Conservation (phyloP, 83 land plant species). For the Thuja plicata region DNA sequence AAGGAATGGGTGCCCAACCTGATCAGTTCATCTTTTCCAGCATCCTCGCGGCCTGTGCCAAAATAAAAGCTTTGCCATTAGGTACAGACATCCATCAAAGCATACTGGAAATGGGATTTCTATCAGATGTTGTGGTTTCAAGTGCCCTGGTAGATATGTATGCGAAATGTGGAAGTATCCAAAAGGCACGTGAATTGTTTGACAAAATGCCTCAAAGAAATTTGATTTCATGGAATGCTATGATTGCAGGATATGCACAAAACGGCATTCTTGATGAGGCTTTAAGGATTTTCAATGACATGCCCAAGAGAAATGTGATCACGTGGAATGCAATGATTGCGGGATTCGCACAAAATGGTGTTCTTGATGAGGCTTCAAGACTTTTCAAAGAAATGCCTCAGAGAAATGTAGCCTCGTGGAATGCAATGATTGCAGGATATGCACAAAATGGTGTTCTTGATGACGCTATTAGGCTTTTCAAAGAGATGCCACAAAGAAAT, state of each 20-base stretch:
- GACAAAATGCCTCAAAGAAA: slow-evolving; percentile 2
- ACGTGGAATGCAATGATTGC: slow-evolving; percentile 6
- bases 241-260: neutral
- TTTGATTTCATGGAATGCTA: neutral
- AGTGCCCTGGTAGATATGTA: slow-evolving; percentile 1
- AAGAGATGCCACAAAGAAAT: neutral
- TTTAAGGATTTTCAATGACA: neutral
- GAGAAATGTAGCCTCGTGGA: neutral
- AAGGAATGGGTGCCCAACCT: neutral
- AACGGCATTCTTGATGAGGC: neutral
- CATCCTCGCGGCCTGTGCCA: neutral
- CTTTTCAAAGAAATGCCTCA: neutral
- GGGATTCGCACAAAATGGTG: neutral
- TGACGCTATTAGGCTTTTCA: neutral
- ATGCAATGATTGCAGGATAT: neutral
- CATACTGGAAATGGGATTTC: neutral
- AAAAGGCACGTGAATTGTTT: neutral
- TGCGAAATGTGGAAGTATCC: neutral
- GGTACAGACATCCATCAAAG: neutral
- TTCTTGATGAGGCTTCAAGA: neutral
- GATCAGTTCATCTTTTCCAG: neutral
- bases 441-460: neutral
- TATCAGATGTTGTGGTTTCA: neutral
- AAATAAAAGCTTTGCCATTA: neutral
- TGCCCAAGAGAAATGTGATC: neutral